Conservation (phyloP, 2,329 filamentous ascomycete species). For the Corniculantispora saksenae region DNA sequence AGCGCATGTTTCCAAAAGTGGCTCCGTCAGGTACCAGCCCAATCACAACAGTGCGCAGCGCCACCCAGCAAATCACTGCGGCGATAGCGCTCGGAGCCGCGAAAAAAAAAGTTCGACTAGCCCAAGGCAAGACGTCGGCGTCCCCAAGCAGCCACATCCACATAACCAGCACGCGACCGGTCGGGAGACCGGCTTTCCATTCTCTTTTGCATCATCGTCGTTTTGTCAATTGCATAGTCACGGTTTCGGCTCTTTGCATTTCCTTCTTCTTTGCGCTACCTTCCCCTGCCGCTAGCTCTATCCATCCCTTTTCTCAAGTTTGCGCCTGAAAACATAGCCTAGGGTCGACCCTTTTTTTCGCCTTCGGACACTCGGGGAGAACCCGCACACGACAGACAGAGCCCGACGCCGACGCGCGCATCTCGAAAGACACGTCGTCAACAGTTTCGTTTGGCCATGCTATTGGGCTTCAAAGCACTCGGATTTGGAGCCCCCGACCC, state of each 20-base stretch:
- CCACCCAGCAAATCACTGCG: conserved; percentile 12
- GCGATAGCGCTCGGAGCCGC: conserved; percentile 20
- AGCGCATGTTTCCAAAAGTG: conserved; percentile 12
- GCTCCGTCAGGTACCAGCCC: conserved; percentile 18
- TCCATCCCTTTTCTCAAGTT: background rate
- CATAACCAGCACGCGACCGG: background rate
- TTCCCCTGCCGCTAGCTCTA: background rate
- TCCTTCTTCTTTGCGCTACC: background rate
- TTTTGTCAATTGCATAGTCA: conserved; percentile 6
- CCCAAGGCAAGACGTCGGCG: background rate
- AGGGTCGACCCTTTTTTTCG: background rate
- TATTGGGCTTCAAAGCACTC: conserved; percentile 19
- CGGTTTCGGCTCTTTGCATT: background rate
- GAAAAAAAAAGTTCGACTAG: conserved; percentile 20
- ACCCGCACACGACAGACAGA: background rate
- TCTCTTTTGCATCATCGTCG: background rate
- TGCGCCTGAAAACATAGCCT: conserved; percentile 5
- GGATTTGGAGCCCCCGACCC: conserved; percentile 19
- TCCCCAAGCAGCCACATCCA: conserved; percentile 13
- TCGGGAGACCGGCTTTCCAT: background rate
- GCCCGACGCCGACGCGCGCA: background rate
- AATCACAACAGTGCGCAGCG: conserved; percentile 15
- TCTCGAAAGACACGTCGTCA: background rate
- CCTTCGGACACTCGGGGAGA: background rate
- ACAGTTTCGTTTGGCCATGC: conserved; percentile 11